Conservation (phyloP, 306 rosid genomes). For the Herpetospermum pedunculosum region DNA sequence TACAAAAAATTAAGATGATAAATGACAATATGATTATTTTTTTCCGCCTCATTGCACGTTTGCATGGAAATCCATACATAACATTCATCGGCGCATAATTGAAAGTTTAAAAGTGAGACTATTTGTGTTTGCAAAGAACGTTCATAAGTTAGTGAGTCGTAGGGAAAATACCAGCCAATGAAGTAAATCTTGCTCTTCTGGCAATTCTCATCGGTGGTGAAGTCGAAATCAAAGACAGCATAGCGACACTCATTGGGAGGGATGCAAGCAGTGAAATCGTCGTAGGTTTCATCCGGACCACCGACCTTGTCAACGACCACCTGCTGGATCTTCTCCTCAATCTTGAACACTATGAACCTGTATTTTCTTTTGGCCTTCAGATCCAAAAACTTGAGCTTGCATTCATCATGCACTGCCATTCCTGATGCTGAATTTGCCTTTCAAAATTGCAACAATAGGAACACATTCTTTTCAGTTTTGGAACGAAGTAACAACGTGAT, state of each 20-base stretch:
- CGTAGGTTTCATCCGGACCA: background rate
- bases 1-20: too few relatives aligned
- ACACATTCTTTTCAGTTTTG: background rate
- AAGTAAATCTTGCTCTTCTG: conserved; percentile 14
- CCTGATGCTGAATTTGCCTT: conserved; percentile 16
- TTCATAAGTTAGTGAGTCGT: too few relatives aligned
- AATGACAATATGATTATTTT: too few relatives aligned
- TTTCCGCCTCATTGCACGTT: too few relatives aligned
- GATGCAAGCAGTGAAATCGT: conserved; percentile 2
- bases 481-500: background rate
- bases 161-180: conserved; percentile 11
- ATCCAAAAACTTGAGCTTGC: conserved; percentile 13
- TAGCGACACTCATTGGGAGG: conserved; percentile 12
- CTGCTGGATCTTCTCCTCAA: conserved; percentile 12
- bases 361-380: conserved; percentile 10
- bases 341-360: conserved; percentile 14
- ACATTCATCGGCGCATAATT: too few relatives aligned
- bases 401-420: conserved; percentile 15
- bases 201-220: conserved; percentile 1
- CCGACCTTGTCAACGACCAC: conserved; percentile 7
- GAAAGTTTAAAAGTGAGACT: too few relatives aligned
- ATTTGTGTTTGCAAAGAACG: too few relatives aligned
- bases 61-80: too few relatives aligned
- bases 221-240: conserved; percentile 12
- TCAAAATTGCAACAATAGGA: background rate